Base-by-base conservation (phyloP, 768 basidiomycete genomes). In the Hypholoma fasciculare region DNA sequence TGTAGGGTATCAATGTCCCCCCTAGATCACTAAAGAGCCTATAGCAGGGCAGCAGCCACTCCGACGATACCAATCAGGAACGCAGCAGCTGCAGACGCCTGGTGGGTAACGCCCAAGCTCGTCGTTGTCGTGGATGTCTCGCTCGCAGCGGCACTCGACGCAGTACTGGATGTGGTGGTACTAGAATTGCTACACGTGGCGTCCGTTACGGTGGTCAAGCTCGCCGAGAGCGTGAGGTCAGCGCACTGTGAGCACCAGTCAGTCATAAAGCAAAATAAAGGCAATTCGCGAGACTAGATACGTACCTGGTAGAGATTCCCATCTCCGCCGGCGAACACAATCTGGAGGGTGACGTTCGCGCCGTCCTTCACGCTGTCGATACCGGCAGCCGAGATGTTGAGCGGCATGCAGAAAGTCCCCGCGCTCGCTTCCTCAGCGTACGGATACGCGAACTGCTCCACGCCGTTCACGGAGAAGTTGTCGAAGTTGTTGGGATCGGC, bases 321-420 rank as follows among this genome's bases (percentile, higher is more conserved):
- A 66, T 92, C 89, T 27, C 88, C 87, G 49, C 87, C 88, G 55
- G 82, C 72, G 64, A 74, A 86, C 47, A 82, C 66, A 26, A 76
- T 70, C 70, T 89, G 88, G 46, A 93, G 78, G 2, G 92, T 92
- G 44, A 89, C 87, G 59, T 89, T 86, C 3, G 82, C 76, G 19
- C 90, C 89, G 59, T 88, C 79, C 47, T 72, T 67, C 47, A 85
- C 67, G 20, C 74, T 71, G 17, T 86, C 64, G 50, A 78, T 75
- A 26, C 74, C 71, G 14, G 82, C 69, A 1, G 73, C 65, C 1
- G 75, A 66, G 52, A 92, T 70, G 69, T 90, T 74, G 48, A 93
- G 77, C 3, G 85, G 83, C 59, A 89, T 80, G 69, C 90, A 93
- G 64, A 78, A 82, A 7, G 67, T 67, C 44, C 92, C 91, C 44